Conservation (phyloP, 306 rosid genomes). For the Trifolium fragiferum region DNA sequence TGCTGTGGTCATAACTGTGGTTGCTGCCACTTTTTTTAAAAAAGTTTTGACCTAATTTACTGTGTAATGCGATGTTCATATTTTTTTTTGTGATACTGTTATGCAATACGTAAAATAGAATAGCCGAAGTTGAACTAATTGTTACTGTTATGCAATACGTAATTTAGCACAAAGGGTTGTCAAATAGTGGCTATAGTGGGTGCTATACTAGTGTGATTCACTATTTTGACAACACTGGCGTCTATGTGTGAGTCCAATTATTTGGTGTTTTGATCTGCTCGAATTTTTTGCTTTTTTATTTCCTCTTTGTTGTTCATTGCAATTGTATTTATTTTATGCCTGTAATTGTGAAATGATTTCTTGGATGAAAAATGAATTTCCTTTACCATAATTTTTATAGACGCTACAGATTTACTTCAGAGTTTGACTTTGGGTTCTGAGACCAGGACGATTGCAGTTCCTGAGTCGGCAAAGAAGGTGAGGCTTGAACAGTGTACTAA, state of each 20-base stretch:
- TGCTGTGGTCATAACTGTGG: neutral
- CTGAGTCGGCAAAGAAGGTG: constrained; percentile 13
- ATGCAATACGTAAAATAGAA: neutral
- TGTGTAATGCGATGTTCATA: neutral
- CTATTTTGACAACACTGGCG: neutral
- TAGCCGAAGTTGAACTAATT: neutral
- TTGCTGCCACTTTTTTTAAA: neutral
- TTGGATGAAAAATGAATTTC: neutral
- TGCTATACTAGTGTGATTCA: neutral
- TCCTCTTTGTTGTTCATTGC: neutral
- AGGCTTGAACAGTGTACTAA: neutral
- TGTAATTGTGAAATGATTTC: neutral
- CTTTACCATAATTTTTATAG: constrained; percentile 2
- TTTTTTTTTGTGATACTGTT: neutral
- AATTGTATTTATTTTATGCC: neutral
- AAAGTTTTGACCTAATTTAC: neutral
- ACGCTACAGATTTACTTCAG: neutral
- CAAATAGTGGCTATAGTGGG: neutral
- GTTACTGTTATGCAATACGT: neutral
- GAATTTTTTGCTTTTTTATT: neutral
- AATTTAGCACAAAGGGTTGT: neutral
- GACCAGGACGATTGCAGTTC: constrained; percentile 4
- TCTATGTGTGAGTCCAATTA: neutral
- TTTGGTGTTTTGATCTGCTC: neutral
- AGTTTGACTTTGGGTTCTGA: constrained; percentile 26